Percentiles rank a stretch among this genome's conserved stretches.
phyloP scores from a whole-genome alignment of 441 rosid genomes.

The Brassica balearica region DNA sequence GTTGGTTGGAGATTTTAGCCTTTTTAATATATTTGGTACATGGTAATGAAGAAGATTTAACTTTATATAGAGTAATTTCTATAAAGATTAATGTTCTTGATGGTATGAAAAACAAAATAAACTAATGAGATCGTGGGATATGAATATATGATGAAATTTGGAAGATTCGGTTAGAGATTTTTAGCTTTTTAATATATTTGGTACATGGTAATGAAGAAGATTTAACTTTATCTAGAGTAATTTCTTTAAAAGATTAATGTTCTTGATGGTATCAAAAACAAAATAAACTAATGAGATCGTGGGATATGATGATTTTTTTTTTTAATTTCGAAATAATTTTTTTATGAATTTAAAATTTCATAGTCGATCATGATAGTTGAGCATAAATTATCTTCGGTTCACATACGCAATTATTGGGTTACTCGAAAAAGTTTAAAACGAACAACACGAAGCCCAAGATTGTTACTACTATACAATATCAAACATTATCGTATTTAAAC shows the following conservation, averaged over 20 bases:
- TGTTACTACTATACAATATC: not conserved
- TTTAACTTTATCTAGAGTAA: not conserved
- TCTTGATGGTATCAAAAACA: not conserved
- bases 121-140: not conserved
- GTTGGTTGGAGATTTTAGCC: slow-evolving; percentile 19
- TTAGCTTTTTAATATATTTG: too few relatives aligned
- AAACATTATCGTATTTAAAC: not conserved
- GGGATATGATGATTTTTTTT: not conserved
- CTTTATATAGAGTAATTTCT: not conserved
- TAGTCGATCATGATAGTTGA: not conserved
- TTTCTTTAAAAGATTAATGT: not conserved
- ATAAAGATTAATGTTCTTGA: not conserved
- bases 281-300: not conserved
- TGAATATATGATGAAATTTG: not conserved
- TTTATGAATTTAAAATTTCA: not conserved
- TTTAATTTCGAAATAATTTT: not conserved
- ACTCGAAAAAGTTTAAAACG: not conserved
- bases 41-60: not conserved
- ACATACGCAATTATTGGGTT: not conserved
- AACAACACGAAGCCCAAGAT: not conserved
- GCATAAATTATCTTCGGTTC: not conserved
- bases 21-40: not conserved
- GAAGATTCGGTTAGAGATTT: too few relatives aligned
- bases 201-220: not conserved
- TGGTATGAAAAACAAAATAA: not conserved